Percentiles rank a stretch among this genome's conserved stretches.
phyloP scores from a whole-genome alignment of 805 yeast species.

The Pichia deserticola region DNA sequence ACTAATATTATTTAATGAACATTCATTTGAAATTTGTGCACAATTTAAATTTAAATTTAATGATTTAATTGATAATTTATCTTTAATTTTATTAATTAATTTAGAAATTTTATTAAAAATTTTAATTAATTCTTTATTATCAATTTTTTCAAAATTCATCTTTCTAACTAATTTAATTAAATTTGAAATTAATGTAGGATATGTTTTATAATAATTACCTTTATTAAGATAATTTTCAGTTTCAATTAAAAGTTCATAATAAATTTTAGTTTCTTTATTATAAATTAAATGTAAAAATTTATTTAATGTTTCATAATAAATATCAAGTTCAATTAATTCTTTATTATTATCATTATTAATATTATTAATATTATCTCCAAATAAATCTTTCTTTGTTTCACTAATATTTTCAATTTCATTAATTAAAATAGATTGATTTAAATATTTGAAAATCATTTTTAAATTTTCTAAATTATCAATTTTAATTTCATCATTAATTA shows the following conservation, averaged over 20 bases:
- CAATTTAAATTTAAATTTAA: constrained; percentile 52
- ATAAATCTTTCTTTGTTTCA: constrained; percentile 14
- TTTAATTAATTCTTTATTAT: constrained; percentile 15
- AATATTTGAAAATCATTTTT: constrained; percentile 50
- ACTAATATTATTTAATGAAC: constrained; percentile 59
- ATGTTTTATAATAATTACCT: constrained; percentile 47
- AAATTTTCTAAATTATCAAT: constrained; percentile 42
- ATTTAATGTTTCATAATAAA: constrained; percentile 55
- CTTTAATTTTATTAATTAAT: constrained; percentile 58
- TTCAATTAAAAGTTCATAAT: constrained; percentile 38
- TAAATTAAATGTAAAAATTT: constrained; percentile 61
- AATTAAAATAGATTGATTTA: constrained; percentile 43
- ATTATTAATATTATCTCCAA: constrained; percentile 19
- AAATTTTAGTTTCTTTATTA: constrained; percentile 37
- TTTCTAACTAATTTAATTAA: constrained; percentile 54
- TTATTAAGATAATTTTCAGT: constrained; percentile 44
- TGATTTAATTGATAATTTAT: constrained; percentile 24
- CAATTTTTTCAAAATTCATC: constrained; percentile 25
- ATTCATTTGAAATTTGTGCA: constrained; percentile 76
- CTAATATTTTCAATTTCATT: constrained; percentile 27
- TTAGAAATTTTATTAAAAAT: constrained; percentile 71
- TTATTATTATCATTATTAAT: constrained; percentile 10
- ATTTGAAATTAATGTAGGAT: constrained; percentile 65
- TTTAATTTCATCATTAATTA: constrained; percentile 35
- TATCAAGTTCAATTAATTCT: constrained; percentile 28